phyloP scores from a whole-genome alignment of 2,329 filamentous ascomycete genomes.

The Alternaria metachromatica region DNA sequence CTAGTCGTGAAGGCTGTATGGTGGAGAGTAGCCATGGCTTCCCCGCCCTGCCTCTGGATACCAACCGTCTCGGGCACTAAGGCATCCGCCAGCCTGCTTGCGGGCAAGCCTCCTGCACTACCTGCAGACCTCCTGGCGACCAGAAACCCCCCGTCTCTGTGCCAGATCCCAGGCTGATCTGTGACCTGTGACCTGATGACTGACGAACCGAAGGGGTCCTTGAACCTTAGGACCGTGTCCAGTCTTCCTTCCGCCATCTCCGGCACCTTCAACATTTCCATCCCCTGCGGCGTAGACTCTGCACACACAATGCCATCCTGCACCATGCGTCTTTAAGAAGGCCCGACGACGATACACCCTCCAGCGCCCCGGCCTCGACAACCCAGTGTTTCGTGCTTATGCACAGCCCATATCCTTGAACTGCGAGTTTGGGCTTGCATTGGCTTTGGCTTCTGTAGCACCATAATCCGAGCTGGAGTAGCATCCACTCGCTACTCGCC shows the following conservation, averaged over 20 bases:
- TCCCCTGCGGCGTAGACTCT: conserved; percentile 15
- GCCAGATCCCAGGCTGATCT: conserved; percentile 23
- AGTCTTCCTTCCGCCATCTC: conserved; percentile 20
- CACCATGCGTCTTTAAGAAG: conserved; percentile 27
- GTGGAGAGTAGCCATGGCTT: conserved; percentile 15
- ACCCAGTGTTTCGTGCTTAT: conserved; percentile 30
- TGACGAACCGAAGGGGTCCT: conserved; percentile 22
- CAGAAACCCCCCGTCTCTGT: conserved; percentile 24
- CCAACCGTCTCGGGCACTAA: conserved; percentile 31
- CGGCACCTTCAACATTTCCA: conserved; percentile 19
- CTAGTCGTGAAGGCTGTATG: conserved; percentile 9
- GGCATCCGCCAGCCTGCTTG: conserved; percentile 12
- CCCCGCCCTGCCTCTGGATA: conserved; percentile 22
- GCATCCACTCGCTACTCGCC: conserved; percentile 17
- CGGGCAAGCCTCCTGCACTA: conserved; percentile 18
- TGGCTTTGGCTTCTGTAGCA: conserved; percentile 31
- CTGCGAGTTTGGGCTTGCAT: conserved; percentile 24
- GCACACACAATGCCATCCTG: conserved; percentile 28
- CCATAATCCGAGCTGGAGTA: conserved; percentile 28
- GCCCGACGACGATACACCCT: conserved; percentile 13
- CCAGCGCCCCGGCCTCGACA: conserved; percentile 3
- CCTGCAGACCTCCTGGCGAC: conserved; percentile 29
- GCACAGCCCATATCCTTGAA: conserved; percentile 31
- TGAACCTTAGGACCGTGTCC: conserved; percentile 16
- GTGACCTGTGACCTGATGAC: conserved; percentile 30